Conservation (phyloP, 2,329 filamentous ascomycete species). For the Arthrobotrys megalospora region DNA sequence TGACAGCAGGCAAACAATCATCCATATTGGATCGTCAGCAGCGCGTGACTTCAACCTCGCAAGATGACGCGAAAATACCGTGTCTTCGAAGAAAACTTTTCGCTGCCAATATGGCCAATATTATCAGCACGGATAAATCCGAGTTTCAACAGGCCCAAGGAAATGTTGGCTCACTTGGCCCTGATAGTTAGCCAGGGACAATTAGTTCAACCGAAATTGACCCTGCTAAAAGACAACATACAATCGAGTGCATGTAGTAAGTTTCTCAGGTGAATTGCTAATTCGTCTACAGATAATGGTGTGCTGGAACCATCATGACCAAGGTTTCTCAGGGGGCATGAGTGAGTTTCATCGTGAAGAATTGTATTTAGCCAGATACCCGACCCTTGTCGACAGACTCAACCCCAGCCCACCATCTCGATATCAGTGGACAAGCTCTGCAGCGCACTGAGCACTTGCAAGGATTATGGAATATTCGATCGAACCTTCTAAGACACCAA, state of each 20-base stretch:
- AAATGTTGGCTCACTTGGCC: slow-evolving; percentile 2
- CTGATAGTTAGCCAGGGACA: slow-evolving; percentile 10
- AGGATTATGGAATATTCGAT: slow-evolving; percentile 58
- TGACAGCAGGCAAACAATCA: slow-evolving; percentile 2
- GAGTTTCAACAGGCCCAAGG: slow-evolving; percentile 18
- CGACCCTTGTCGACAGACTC: slow-evolving; percentile 38
- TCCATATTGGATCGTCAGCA: slow-evolving; percentile 41
- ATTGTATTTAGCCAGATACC: slow-evolving; percentile 55
- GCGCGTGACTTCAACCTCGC: slow-evolving; percentile 24
- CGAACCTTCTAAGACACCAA: slow-evolving; percentile 38
- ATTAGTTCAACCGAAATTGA: slow-evolving; percentile 49
- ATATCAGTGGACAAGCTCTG: slow-evolving; percentile 31
- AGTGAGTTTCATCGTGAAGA: slow-evolving; percentile 57
- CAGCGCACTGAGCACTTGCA: not conserved
- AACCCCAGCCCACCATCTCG: slow-evolving; percentile 46
- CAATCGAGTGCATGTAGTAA: not conserved
- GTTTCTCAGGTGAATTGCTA: slow-evolving; percentile 25
- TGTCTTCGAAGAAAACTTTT: slow-evolving; percentile 14
- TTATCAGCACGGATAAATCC: slow-evolving; percentile 45
- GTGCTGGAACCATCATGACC: slow-evolving; percentile 43
- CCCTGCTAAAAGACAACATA: not conserved
- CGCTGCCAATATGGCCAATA: not conserved
- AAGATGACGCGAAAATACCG: slow-evolving; percentile 35
- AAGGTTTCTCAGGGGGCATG: slow-evolving; percentile 54
- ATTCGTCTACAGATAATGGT: slow-evolving; percentile 41